phyloP scores from a whole-genome alignment of 116 monocot species.

The Papilionanthe hybrid region DNA sequence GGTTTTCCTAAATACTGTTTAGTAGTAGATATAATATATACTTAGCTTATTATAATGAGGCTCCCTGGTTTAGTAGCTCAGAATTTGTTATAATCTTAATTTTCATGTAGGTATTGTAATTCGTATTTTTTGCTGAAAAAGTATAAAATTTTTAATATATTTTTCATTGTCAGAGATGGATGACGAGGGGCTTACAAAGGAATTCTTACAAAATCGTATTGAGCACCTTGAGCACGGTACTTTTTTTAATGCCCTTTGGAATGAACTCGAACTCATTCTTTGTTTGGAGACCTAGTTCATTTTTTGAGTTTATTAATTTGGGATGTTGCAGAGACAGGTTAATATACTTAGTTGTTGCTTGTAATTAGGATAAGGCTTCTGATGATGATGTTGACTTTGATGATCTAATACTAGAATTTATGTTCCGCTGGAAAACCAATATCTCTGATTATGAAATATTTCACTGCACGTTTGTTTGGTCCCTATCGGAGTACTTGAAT shows the following conservation, averaged over 20 bases:
- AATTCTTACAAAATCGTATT: slow-evolving; percentile 9
- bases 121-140: neutral
- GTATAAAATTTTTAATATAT: neutral
- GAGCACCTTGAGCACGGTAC: slow-evolving; percentile 9
- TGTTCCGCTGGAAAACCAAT: neutral
- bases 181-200: slow-evolving; percentile 4
- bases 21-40: no score
- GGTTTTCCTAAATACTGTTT: no score
- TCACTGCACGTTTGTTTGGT: no score
- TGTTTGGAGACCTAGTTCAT: slow-evolving; percentile 4
- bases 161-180: slow-evolving; percentile 3
- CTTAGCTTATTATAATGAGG: no score
- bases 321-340: neutral
- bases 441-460: neutral
- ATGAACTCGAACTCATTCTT: neutral
- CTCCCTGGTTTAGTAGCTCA: neutral
- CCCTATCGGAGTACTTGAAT: no score
- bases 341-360: neutral
- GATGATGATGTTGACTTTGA: neutral
- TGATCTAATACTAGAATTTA: neutral
- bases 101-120: neutral
- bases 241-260: neutral
- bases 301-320: neutral
- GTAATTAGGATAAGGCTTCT: neutral
- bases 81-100: neutral